Evolutionary conservation across 768 basidiomycete species (phyloP), one percentile per base, ranked within the genome.

Genomic region (Antrodiella citrinella): DNA sequence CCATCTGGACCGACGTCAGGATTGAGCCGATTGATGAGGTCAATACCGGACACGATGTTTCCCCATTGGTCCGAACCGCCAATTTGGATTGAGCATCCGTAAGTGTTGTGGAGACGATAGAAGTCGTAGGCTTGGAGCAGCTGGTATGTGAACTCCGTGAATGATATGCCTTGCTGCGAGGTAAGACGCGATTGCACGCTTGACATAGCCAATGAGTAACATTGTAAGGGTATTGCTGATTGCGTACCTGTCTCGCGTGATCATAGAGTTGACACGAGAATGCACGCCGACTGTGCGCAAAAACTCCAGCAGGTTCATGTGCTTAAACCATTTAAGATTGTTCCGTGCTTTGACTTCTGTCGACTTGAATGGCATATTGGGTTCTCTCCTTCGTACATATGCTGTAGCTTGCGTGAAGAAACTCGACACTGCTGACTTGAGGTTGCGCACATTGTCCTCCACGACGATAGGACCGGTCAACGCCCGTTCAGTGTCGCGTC

Each of bases 21-120:
- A 53, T 51, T 63, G 46, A 76, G 69, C 46, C 82, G 81, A 49
- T 80, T 77, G 59, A 98, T 94, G 50, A 99, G 78, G 50, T 97
- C 92, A 26, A 97, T 72, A 19, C 96, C 96, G 22, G 91, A 88
- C 24, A 95, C 69, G 55, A 99, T 97, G 63, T 99, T 99, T 13
- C 96, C 96, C 89, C 93, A 96, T 65, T 99, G 96, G 65, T 99
- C 96, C 0, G 92, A 94, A 9, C 96, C 96, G 45, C 96, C 96
- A 39, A 98, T 69, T 66, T 99, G 96, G 40, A 96, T 78, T 12
- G 78, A 77, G 65, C 95, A 97, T 3, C 72, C 73, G 47, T 77
- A 72, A 19, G 75, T 64, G 55, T 73, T 72, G 63, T 86, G 69
- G 7, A 99, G 75, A 57, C 82, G 72, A 56, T 85, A 78, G 68